phyloP scores from a whole-genome alignment of 164 flowering plant genomes.

The Macadamia tetraphylla region DNA sequence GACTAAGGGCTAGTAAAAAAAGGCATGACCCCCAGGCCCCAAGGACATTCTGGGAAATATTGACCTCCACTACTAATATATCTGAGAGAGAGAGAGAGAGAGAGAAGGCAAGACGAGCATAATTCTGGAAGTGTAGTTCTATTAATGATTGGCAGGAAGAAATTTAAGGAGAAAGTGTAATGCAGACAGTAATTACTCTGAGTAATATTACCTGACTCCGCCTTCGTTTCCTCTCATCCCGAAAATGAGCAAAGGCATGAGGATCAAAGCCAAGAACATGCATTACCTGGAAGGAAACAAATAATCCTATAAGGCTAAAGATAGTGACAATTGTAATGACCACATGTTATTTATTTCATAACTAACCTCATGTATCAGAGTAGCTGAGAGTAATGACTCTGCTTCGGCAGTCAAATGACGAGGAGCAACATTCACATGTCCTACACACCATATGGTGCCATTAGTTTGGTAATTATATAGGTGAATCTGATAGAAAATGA shows the following conservation, averaged over 20 bases:
- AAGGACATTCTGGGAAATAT: neutral
- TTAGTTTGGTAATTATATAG: neutral
- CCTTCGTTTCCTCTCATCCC: slow-evolving; percentile 97
- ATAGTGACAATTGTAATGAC: neutral
- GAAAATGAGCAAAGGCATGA: slow-evolving; percentile 97
- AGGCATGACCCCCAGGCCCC: neutral
- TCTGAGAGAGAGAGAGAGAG: neutral
- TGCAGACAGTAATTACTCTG: too few relatives aligned
- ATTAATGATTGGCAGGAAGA: neutral
- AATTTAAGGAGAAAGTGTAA: too few relatives aligned
- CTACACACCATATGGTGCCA: slow-evolving; percentile 27
- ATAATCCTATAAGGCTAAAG: slow-evolving; percentile 9
- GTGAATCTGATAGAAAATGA: neutral
- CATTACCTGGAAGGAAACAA: slow-evolving; percentile 62
- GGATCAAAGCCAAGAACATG: slow-evolving; percentile 99
- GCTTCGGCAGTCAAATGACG: slow-evolving; percentile 99
- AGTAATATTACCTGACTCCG: slow-evolving; percentile 59
- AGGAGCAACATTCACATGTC: slow-evolving; percentile 99
- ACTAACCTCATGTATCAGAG: slow-evolving; percentile 93
- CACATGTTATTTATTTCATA: slow-evolving; percentile 1
- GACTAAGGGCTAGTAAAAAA: neutral
- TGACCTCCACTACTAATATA: neutral
- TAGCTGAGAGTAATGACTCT: slow-evolving; percentile 92
- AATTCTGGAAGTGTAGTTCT: neutral
- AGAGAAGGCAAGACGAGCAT: neutral